Evolutionary conservation across 768 basidiomycete genomes (phyloP).

Genomic region (Pleurotus platypus): DNA sequence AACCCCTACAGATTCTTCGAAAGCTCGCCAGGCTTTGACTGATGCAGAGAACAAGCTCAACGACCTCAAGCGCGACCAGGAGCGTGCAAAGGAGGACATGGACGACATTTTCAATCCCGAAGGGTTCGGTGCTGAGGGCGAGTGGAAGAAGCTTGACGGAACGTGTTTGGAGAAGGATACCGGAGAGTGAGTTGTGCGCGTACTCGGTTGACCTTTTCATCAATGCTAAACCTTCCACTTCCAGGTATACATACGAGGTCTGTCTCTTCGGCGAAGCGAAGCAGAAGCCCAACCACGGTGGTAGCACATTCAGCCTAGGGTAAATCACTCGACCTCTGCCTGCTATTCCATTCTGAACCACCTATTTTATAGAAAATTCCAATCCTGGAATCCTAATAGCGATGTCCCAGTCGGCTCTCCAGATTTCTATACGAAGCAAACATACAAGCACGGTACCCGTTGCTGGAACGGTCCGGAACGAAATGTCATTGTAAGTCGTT

Average conservation of each 20-base stretch:
- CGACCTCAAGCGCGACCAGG: conserved; percentile 46
- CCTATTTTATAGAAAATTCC: conserved; percentile 53
- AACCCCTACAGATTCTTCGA: conserved; percentile 45
- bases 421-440: conserved; percentile 78
- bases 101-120: conserved; percentile 59
- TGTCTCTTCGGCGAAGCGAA: conserved; percentile 87
- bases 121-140: conserved; percentile 75
- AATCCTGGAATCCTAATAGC: conserved; percentile 71
- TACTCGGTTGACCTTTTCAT: background rate
- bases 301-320: conserved; percentile 78
- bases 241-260: conserved; percentile 89
- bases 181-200: conserved; percentile 73
- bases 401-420: conserved; percentile 56
- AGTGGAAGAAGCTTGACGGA: conserved; percentile 94
- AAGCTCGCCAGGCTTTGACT: conserved; percentile 57
- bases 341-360: background rate
- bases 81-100: conserved; percentile 54
- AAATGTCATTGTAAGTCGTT: conserved; percentile 61
- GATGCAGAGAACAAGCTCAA: conserved; percentile 63
- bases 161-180: conserved; percentile 75
- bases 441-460: conserved; percentile 79
- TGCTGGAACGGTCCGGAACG: conserved; percentile 98
- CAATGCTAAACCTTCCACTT: background rate
- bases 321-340: conserved; percentile 33
- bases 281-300: conserved; percentile 85